Conservation (phyloP, 2,329 filamentous ascomycete genomes). For the Trichoderma koningii region DNA sequence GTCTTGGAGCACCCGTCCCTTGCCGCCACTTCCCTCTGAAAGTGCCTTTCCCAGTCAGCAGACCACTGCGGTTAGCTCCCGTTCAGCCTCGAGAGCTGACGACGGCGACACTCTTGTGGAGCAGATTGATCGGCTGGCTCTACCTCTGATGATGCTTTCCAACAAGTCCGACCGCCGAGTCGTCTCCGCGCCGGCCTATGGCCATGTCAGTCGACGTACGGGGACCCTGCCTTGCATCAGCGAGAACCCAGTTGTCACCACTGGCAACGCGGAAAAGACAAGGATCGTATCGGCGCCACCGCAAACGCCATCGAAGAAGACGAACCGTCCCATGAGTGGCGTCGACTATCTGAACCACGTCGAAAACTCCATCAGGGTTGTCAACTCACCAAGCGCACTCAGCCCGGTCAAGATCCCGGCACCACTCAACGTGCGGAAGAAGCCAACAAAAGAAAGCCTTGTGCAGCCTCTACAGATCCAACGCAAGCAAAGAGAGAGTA, state of each 20-base stretch:
- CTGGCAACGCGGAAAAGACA: constrained; percentile 39
- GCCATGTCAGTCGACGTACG: constrained; percentile 43
- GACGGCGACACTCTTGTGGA: constrained; percentile 21
- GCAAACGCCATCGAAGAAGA: constrained; percentile 38
- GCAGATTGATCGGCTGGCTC: constrained; percentile 36
- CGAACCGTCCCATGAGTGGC: constrained; percentile 40
- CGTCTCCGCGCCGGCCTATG: constrained; percentile 54
- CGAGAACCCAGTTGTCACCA: constrained; percentile 42
- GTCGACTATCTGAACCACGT: constrained; percentile 50
- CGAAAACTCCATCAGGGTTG: constrained; percentile 57
- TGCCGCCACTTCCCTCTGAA: constrained; percentile 52
- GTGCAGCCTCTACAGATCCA: constrained; percentile 31
- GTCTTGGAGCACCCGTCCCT: constrained; percentile 52
- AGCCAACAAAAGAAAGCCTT: constrained; percentile 34
- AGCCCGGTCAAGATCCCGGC: constrained; percentile 41
- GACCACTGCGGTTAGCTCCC: constrained; percentile 30
- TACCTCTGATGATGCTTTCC: constrained; percentile 38
- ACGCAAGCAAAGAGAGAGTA: constrained; percentile 25
- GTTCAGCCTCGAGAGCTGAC: constrained; percentile 35
- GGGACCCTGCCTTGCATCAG: constrained; percentile 53
- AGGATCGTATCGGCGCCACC: constrained; percentile 53
- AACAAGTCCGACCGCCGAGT: constrained; percentile 48
- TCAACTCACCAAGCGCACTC: constrained; percentile 50
- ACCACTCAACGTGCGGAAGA: constrained; percentile 49
- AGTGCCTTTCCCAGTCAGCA: constrained; percentile 31